Conservation (phyloP, 169 alveolate genomes). For the Amoebophrya sp. region DNA sequence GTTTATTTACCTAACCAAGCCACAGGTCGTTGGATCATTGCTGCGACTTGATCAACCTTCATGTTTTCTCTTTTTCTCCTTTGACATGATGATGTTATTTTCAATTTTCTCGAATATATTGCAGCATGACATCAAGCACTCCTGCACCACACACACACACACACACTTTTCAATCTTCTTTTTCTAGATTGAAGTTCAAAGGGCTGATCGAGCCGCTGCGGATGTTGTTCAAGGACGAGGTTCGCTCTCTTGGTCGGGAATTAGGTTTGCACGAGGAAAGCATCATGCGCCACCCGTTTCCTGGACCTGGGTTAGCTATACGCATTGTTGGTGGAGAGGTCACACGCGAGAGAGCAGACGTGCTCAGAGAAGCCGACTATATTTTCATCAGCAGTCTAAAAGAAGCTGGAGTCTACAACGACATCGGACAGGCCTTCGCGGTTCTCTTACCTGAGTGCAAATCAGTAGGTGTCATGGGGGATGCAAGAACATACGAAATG, state of each 20-base stretch:
- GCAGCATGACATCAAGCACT: too few relatives aligned
- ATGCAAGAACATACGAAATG: conserved; percentile 52
- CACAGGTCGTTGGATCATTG: conserved; percentile 30
- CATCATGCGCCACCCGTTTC: conserved; percentile 59
- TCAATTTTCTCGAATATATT: too few relatives aligned
- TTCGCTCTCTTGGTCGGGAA: conserved; percentile 52
- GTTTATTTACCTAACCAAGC: conserved; percentile 24
- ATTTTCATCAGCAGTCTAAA: conserved; percentile 44
- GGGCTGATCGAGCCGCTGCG: conserved; percentile 28
- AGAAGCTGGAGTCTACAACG: conserved; percentile 41
- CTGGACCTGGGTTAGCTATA: conserved; percentile 62
- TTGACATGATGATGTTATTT: background rate
- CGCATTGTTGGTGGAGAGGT: conserved; percentile 55
- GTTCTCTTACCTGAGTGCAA: conserved; percentile 55
- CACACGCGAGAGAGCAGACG: conserved; percentile 47
- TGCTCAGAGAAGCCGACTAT: conserved; percentile 49
- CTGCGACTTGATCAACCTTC: too few relatives aligned
- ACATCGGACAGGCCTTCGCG: conserved; percentile 55
- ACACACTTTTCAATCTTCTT: background rate
- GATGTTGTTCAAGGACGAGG: conserved; percentile 55
- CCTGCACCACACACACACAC: background rate
- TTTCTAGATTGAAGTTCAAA: background rate
- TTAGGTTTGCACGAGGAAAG: conserved; percentile 48
- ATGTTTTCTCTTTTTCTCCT: background rate
- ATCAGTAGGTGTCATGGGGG: conserved; percentile 62